Conservation (phyloP, 2,329 filamentous ascomycete genomes). For the Dryadomyces quercus-mongolicae region DNA sequence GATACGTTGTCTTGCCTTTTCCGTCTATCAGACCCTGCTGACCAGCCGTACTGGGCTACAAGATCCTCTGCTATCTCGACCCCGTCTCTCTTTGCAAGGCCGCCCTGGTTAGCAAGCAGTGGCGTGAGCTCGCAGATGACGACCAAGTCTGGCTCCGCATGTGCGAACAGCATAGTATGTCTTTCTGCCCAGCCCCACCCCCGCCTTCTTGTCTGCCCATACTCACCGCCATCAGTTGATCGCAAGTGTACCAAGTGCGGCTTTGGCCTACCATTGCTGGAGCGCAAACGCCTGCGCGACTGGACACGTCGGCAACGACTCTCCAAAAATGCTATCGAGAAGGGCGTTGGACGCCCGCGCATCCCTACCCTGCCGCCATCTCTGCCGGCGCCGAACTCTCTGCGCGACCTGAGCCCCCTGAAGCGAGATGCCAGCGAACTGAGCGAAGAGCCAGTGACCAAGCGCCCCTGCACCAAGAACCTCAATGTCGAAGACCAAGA, state of each 20-base stretch:
- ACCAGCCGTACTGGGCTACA: constrained; percentile 55
- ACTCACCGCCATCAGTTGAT: constrained; percentile 37
- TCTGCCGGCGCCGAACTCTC: constrained; percentile 16
- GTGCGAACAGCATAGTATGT: constrained; percentile 70
- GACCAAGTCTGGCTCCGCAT: constrained; percentile 97
- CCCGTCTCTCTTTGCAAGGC: constrained; percentile 92
- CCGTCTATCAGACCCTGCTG: not conserved
- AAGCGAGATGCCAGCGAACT: constrained; percentile 24
- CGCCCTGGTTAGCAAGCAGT: constrained; percentile 80
- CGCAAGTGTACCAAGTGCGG: constrained; percentile 90
- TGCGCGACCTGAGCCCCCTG: constrained; percentile 13
- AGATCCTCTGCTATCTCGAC: constrained; percentile 85
- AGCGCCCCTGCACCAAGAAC: constrained; percentile 20
- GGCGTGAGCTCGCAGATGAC: constrained; percentile 86
- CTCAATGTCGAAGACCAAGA: constrained; percentile 5
- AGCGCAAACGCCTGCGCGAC: constrained; percentile 75
- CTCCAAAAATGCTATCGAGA: constrained; percentile 22
- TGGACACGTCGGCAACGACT: constrained; percentile 78
- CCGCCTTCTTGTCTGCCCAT: not conserved
- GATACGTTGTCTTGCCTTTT: not conserved
- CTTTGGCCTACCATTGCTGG: constrained; percentile 83
- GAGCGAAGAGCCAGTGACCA: constrained; percentile 17
- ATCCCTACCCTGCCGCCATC: constrained; percentile 16
- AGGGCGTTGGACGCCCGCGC: constrained; percentile 12
- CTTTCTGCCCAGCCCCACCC: not conserved